Evolutionary conservation across 257 asterid genomes (phyloP).

Genomic region (Leonotis leonurus): DNA sequence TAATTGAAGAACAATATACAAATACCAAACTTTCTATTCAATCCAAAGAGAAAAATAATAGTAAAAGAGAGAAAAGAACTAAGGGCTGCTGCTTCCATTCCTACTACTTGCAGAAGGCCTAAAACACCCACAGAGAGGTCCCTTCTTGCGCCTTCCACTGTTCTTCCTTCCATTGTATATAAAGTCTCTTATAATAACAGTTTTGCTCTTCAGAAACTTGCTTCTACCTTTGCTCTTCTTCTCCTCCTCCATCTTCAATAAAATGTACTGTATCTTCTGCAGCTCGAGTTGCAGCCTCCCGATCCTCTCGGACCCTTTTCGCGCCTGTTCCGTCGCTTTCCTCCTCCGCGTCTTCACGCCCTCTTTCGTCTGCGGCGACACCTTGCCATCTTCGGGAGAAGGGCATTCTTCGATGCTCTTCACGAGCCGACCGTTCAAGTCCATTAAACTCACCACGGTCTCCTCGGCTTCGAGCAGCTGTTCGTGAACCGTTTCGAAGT

Average conservation of each 20-base stretch:
- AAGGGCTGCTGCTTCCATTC: slow-evolving; percentile 26
- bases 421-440: slow-evolving; percentile 50
- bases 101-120: slow-evolving; percentile 39
- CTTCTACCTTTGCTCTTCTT: slow-evolving; percentile 47
- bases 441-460: slow-evolving; percentile 48
- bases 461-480: slow-evolving; percentile 87
- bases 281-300: slow-evolving; percentile 70
- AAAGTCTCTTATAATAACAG: slow-evolving; percentile 60
- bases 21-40: slow-evolving; percentile 5
- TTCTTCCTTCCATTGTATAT: slow-evolving; percentile 49
- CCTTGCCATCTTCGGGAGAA: slow-evolving; percentile 40
- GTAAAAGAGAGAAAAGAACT: not conserved
- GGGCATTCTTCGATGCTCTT: slow-evolving; percentile 48
- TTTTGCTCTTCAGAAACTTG: slow-evolving; percentile 48
- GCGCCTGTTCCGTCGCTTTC: slow-evolving; percentile 61
- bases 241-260: slow-evolving; percentile 66
- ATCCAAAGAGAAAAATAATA: not conserved
- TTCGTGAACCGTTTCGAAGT: slow-evolving; percentile 63
- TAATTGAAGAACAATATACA: slow-evolving; percentile 14
- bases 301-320: slow-evolving; percentile 80
- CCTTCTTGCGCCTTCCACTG: slow-evolving; percentile 53
- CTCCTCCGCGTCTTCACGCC: slow-evolving; percentile 35
- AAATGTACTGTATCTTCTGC: slow-evolving; percentile 64
- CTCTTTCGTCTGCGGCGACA: slow-evolving; percentile 45
- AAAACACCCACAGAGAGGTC: slow-evolving; percentile 64